Percentiles rank a stretch among this genome's conserved stretches.
Evolutionary conservation across 176 grass and related monocot species (phyloP).

Genomic region (Puccinellia tenuiflora): DNA sequence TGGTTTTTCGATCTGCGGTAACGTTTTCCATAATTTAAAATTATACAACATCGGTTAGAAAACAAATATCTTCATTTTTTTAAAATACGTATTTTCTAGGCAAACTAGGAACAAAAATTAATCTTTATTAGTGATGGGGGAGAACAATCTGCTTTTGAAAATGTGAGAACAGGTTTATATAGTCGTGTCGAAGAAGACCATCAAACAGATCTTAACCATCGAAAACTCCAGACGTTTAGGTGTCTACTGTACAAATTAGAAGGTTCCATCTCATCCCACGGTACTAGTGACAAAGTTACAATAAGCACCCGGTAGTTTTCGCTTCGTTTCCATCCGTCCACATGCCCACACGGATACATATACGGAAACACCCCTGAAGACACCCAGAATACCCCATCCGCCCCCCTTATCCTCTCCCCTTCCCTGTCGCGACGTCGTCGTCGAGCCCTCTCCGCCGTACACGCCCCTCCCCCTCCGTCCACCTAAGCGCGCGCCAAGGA

Average conservation of each 20-base stretch:
- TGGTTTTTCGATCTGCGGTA: neutral
- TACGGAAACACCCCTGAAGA: neutral
- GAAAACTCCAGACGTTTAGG: neutral
- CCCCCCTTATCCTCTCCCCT: constrained; percentile 5
- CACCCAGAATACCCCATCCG: neutral
- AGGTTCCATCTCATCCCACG: neutral
- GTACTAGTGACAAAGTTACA: neutral
- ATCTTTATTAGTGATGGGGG: neutral
- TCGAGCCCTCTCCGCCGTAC: constrained; percentile 15
- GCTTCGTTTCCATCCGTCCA: neutral
- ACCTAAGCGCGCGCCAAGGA: neutral
- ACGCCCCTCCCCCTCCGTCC: neutral
- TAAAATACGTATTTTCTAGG: neutral
- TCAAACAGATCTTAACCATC: neutral
- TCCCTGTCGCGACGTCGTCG: constrained; percentile 11
- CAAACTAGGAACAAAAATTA: neutral
- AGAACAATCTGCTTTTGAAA: neutral
- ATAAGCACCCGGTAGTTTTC: neutral
- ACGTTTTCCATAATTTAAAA: neutral
- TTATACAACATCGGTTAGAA: neutral
- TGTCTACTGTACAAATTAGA: neutral
- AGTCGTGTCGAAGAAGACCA: neutral
- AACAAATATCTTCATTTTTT: too few species aligned
- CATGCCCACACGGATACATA: neutral
- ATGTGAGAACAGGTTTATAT: neutral